These are phyloP conservation scores for Populus pruinosa DNA, from an alignment of 345 rosid species.

Conservation along the genomic window DNA sequence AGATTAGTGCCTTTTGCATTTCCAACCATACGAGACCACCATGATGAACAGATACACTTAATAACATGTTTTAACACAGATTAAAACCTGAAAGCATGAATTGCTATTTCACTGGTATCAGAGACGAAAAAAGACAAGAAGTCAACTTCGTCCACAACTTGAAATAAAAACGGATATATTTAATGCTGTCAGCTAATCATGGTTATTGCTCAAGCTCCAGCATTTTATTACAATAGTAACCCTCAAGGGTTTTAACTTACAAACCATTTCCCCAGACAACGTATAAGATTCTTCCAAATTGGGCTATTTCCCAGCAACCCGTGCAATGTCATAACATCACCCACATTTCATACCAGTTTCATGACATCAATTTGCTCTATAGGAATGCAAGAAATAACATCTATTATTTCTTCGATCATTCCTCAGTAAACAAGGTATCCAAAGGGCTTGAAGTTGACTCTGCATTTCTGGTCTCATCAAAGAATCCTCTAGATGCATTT, in stretches of 20 bases:
- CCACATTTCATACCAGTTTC: not conserved
- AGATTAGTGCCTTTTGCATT: not conserved
- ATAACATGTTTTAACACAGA: not conserved
- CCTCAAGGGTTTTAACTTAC: not conserved
- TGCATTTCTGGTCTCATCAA: conserved; percentile 49
- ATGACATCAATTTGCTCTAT: not conserved
- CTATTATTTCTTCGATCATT: conserved; percentile 17
- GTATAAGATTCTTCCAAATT: not conserved
- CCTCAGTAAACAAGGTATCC: conserved; percentile 50
- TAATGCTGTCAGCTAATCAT: not conserved
- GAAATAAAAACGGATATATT: no score
- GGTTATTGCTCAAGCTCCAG: not conserved
- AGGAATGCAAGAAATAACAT: not conserved
- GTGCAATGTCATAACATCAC: no score
- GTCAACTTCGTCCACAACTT: not conserved
- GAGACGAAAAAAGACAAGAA: not conserved
- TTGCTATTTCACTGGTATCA: not conserved
- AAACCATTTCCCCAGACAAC: not conserved
- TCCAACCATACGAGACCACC: not conserved
- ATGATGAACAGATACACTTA: not conserved
- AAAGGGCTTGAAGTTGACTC: conserved; percentile 52
- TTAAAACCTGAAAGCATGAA: not conserved
- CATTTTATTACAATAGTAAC: not conserved
- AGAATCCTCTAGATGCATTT: conserved; percentile 54
- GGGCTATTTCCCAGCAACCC: not conserved